phyloP scores from a whole-genome alignment of 805 yeast species.

The Candida sithepensis region DNA sequence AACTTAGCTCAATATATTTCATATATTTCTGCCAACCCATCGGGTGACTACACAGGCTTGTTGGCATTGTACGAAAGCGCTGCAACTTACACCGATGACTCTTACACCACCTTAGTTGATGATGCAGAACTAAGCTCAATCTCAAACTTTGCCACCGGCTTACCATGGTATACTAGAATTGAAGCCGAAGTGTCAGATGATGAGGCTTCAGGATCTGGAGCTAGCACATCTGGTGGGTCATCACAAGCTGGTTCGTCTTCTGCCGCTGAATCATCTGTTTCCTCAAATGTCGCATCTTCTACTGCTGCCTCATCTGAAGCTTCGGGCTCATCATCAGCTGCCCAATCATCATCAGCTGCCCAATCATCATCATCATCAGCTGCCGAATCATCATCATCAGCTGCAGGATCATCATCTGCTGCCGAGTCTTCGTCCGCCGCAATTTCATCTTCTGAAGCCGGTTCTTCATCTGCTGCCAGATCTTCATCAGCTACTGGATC shows the following conservation, averaged over 20 bases:
- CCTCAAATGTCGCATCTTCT: not conserved
- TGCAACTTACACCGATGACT: slow-evolving; percentile 39
- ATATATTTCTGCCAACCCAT: slow-evolving; percentile 28
- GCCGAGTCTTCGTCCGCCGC: slow-evolving; percentile 8
- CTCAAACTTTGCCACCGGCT: slow-evolving; percentile 27
- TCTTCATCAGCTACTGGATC: slow-evolving; percentile 11
- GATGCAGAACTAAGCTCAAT: slow-evolving; percentile 13
- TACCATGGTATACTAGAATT: slow-evolving; percentile 35
- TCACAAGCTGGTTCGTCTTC: slow-evolving; percentile 1
- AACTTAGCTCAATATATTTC: slow-evolving; percentile 32
- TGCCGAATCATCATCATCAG: slow-evolving; percentile 6
- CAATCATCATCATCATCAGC: slow-evolving; percentile 8
- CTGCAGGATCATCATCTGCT: slow-evolving; percentile 10
- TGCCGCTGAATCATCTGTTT: not conserved
- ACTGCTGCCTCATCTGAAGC: slow-evolving; percentile 7
- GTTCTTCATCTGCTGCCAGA: not conserved
- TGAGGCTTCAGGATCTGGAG: slow-evolving; percentile 11
- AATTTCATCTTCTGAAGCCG: slow-evolving; percentile 6
- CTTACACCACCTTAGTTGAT: slow-evolving; percentile 40
- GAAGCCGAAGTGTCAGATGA: slow-evolving; percentile 15
- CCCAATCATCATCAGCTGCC: slow-evolving; percentile 3
- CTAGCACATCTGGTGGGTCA: slow-evolving; percentile 5
- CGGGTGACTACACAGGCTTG: slow-evolving; percentile 27
- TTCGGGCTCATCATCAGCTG: slow-evolving; percentile 6
- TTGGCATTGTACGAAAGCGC: slow-evolving; percentile 31